Evolutionary conservation across 2,329 filamentous ascomycete genomes (phyloP).

Genomic region (Verticillium dahliae): DNA sequence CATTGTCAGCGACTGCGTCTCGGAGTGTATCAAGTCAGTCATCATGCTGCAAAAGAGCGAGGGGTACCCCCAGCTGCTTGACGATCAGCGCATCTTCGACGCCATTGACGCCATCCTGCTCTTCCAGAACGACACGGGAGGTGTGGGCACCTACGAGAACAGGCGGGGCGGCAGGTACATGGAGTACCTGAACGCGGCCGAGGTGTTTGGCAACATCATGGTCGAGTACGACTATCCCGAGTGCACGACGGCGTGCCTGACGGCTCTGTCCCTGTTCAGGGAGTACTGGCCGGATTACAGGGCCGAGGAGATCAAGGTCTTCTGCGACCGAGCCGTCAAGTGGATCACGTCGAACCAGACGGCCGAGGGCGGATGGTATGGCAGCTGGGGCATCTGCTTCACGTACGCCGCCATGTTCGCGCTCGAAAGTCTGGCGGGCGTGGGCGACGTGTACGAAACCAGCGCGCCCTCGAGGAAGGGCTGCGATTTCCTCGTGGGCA

Average conservation of each 20-base stretch:
- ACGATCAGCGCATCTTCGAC: slow-evolving; percentile 74
- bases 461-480: slow-evolving; percentile 65
- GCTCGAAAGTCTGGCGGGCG: slow-evolving; percentile 73
- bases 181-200: slow-evolving; percentile 87
- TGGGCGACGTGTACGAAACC: slow-evolving; percentile 75
- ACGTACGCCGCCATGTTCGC: slow-evolving; percentile 98
- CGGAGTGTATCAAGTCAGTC: slow-evolving; percentile 82
- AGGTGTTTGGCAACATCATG: slow-evolving; percentile 97
- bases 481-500: slow-evolving; percentile 79
- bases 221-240: slow-evolving; percentile 98
- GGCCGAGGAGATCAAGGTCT: slow-evolving; percentile 62
- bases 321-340: slow-evolving; percentile 66
- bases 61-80: slow-evolving; percentile 67
- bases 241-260: slow-evolving; percentile 93
- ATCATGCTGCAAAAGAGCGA: slow-evolving; percentile 76
- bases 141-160: slow-evolving; percentile 84
- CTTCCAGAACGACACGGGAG: slow-evolving; percentile 82
- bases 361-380: slow-evolving; percentile 91
- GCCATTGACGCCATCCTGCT: slow-evolving; percentile 85
- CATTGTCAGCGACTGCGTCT: slow-evolving; percentile 89
- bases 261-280: slow-evolving; percentile 75
- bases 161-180: slow-evolving; percentile 70
- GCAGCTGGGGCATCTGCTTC: slow-evolving; percentile 96
- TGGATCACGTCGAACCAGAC: slow-evolving; percentile 81
- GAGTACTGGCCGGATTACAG: slow-evolving; percentile 79